Evolutionary conservation across 1,284 basidiomycete species (phyloP).

Genomic region (Mycosarcoma maydis): DNA sequence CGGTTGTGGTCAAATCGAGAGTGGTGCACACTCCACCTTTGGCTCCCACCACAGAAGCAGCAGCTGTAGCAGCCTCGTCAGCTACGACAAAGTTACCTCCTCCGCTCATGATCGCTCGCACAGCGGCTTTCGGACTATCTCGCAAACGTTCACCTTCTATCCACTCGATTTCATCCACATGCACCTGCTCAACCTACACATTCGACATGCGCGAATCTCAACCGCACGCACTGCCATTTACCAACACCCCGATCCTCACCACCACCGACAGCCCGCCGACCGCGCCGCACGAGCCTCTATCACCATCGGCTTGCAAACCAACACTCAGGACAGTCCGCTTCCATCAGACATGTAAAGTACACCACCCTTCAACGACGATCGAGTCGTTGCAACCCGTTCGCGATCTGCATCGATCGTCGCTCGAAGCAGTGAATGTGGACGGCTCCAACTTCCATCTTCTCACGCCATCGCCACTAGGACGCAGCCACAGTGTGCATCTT

Average conservation of each 20-base stretch:
- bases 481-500: too few relatives aligned
- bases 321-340: conserved; percentile 23
- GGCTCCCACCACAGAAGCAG: neutral
- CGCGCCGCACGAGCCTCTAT: neutral
- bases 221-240: neutral
- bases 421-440: neutral
- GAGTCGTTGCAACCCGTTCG: neutral
- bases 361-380: conserved; percentile 1
- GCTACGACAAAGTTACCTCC: neutral
- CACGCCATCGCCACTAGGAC: neutral
- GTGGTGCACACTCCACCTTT: neutral
- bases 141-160: neutral
- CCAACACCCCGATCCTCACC: neutral
- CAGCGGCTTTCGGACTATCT: too few relatives aligned
- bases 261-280: neutral
- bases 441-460: conserved; percentile 11
- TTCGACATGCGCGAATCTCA: conserved; percentile 3
- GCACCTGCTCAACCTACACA: conserved; percentile 8
- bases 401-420: neutral
- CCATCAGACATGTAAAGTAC: neutral
- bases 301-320: neutral
- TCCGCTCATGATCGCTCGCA: too few relatives aligned
- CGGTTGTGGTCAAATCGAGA: conserved; percentile 12
- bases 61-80: neutral
- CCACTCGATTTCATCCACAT: neutral